Evolutionary conservation across 352 stramenopile species (phyloP), one percentile per base, ranked within the genome.

Genomic region (Phytophthora constricta): DNA sequence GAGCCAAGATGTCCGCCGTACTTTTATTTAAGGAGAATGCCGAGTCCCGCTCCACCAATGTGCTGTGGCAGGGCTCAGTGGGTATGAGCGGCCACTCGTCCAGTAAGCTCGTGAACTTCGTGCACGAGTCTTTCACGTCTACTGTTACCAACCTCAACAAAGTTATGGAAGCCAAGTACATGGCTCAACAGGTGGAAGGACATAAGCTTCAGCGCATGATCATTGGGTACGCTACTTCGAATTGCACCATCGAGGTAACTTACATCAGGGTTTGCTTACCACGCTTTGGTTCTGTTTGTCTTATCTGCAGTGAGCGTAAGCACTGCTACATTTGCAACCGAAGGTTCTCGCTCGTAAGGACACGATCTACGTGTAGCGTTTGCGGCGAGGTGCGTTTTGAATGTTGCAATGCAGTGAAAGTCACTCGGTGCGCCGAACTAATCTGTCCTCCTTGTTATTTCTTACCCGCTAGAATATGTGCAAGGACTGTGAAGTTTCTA

Each of bases 321-420:
- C 67, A 70, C 34, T 92, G 84, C 69, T 80, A 79, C 58, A 70
- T 94, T 57, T 94, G 86, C 76, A 81, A 70, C 56, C 90, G 87
- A 28, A 89, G 87, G 47, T 94, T 94, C 51, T 90, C 80, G 33
- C 55, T 95, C 11, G 64, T 91, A 41, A 72, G 83, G 0, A 72
- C 82, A 23, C 82, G 84, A 3, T 79, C 81, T 42, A 63, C 87
- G 55, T 95, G 87, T 55, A 72, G 79, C n/a, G 72, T 85, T 26
- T 95, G 87, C 51, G 78, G 77, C 28, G 78, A 91, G 58, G 73
- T 89, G 27, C 26, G 65, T 58, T 56, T 20, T 20, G 19, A 27
- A 14, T 26, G 17, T 48, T 26, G n/a, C 3, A 23, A n/a, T 59
- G 5, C 9, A 37, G 17, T 43, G 43, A 17, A 10, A 3, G 23